Evolutionary conservation across 1,139 yeast species (phyloP).

Genomic region (Hanseniaspora sp.): DNA sequence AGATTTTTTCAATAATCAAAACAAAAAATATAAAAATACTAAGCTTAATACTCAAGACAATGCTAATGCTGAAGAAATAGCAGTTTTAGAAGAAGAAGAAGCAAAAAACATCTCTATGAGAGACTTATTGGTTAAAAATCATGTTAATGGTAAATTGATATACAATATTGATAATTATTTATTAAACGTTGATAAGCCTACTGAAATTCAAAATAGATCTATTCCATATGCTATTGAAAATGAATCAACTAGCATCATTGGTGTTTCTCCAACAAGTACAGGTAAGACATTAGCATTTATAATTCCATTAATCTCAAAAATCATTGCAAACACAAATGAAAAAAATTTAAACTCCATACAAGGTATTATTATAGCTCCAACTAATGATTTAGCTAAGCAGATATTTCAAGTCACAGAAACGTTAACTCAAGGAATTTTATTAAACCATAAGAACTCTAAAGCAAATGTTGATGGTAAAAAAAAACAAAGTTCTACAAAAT

Average conservation of each 20-base stretch:
- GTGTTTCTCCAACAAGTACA: slow-evolving; percentile 91
- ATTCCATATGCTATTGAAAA: slow-evolving; percentile 56
- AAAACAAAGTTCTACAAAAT: slow-evolving; percentile 26
- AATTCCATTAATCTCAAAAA: slow-evolving; percentile 63
- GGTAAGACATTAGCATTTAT: slow-evolving; percentile 86
- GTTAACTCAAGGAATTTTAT: slow-evolving; percentile 36
- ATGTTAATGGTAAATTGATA: slow-evolving; percentile 46
- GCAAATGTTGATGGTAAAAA: not conserved
- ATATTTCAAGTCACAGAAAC: slow-evolving; percentile 59
- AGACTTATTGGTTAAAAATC: slow-evolving; percentile 59
- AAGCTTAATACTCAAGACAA: slow-evolving; percentile 20
- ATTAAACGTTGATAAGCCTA: slow-evolving; percentile 67
- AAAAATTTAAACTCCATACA: slow-evolving; percentile 38
- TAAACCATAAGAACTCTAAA: slow-evolving; percentile 24
- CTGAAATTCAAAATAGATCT: slow-evolving; percentile 82
- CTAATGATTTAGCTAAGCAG: slow-evolving; percentile 83
- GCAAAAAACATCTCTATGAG: slow-evolving; percentile 56
- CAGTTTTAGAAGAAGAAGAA: slow-evolving; percentile 23
- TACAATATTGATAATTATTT: slow-evolving; percentile 46
- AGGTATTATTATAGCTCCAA: slow-evolving; percentile 81
- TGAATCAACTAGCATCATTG: slow-evolving; percentile 50
- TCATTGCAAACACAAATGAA: slow-evolving; percentile 26
- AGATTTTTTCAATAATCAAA: slow-evolving; percentile 59
- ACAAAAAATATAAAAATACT: slow-evolving; percentile 23
- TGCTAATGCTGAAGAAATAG: slow-evolving; percentile 24